These are phyloP conservation scores for Carex pumila DNA, from an alignment of 176 grass and related monocot species.

Conservation along the genomic window DNA sequence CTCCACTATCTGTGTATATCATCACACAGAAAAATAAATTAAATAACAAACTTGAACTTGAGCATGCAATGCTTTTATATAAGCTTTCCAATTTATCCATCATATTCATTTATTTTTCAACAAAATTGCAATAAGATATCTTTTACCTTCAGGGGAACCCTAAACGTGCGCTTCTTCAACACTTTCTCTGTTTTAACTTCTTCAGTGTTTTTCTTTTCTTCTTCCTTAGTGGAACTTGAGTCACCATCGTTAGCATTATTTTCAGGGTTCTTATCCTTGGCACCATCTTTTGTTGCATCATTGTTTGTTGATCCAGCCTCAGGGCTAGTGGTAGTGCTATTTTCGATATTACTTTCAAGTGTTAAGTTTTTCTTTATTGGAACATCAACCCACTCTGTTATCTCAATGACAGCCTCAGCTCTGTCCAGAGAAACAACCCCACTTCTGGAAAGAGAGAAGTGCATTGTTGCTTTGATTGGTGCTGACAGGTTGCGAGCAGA, in stretches of 20 bases:
- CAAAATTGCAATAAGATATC: slow-evolving; percentile 1
- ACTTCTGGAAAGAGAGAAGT: slow-evolving; percentile 98
- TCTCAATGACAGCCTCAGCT: slow-evolving; percentile 95
- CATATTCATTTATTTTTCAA: not conserved
- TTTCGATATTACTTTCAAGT: slow-evolving; percentile 51
- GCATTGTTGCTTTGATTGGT: slow-evolving; percentile 93
- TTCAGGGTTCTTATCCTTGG: slow-evolving; percentile 37
- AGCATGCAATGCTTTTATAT: not conserved
- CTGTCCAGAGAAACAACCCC: slow-evolving; percentile 87
- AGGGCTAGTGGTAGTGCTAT: slow-evolving; percentile 37
- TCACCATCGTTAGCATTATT: slow-evolving; percentile 31
- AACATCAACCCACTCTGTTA: slow-evolving; percentile 96
- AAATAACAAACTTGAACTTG: not conserved
- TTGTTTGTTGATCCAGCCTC: slow-evolving; percentile 44
- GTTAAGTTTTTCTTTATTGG: slow-evolving; percentile 71
- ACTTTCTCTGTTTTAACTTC: slow-evolving; percentile 67
- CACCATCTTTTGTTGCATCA: slow-evolving; percentile 27
- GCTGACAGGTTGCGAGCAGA: slow-evolving; percentile 73
- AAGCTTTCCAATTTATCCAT: slow-evolving; percentile 6
- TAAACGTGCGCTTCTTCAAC: slow-evolving; percentile 96
- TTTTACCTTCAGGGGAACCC: slow-evolving; percentile 86
- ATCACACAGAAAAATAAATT: slow-evolving; percentile 8
- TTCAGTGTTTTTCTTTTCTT: slow-evolving; percentile 44
- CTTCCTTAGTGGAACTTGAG: slow-evolving; percentile 11
- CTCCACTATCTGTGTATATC: slow-evolving; percentile 51